Base-by-base conservation (phyloP, 2,329 filamentous ascomycete species). In the Acrocalymma vagum region DNA sequence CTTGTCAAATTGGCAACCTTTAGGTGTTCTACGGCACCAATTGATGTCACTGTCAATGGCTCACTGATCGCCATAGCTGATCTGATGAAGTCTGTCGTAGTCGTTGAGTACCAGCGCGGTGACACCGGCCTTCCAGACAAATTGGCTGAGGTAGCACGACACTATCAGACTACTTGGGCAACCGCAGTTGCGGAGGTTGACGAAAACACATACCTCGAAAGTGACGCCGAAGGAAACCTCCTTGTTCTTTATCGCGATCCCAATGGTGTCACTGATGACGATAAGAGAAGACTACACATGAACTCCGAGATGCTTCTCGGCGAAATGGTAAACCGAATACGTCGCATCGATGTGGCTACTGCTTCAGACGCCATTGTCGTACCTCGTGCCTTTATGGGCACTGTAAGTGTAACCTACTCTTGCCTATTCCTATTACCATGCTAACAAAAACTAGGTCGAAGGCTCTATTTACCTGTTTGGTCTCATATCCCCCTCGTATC, bases 301-400 rank as follows among this genome's bases (percentile, higher is more conserved):
- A 89, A 83, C 1, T 86, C 87, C 45, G 92, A 96, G 69, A 83
- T 97, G 49, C 84, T 87, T 29, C 77, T 99, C 8, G 92, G 94
- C 1, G 93, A 99, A 67, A 90, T 94, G 81, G 90, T 97, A 39
- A 99, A 99, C 63, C 82, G 84, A 21, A 95, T 97, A 39, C 82
- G 86, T 15, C 82, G 82, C 18, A 82, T 97, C 13, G 78, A 86
- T 38, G 83, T 95, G 8, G 78, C 83, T 18, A 76, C 83, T 3
- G 79, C 78, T 13, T 74, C 83, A 2, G 84, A 79, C 51, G 84
- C 88, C 7, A 76, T 86, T 17, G 84, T 96, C 6, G 75, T 86
- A 6, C 93, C 94, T 0, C 84, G 83, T 60, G 94, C 94, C 14
- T 96, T 97, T 64, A 72, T 97, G 36, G 92, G 83, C 43, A 97